These are phyloP conservation scores for Eimeria falciformis DNA, from an alignment of 169 alveolate genomes.

Conservation along the genomic window DNA sequence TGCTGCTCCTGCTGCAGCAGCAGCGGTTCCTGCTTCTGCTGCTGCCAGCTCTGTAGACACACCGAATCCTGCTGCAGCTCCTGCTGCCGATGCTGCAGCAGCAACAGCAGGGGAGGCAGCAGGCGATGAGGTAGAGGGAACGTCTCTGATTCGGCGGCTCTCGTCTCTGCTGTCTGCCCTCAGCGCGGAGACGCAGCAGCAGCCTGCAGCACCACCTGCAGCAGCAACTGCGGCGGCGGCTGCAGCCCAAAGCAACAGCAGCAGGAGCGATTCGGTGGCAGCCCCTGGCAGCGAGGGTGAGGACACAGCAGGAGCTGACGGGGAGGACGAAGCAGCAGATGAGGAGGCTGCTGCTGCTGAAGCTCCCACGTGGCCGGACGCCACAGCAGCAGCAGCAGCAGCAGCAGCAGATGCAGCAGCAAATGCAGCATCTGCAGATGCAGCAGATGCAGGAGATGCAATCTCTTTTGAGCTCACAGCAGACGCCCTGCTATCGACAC, in stretches of 20 bases:
- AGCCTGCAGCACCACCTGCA: slow-evolving; percentile 28
- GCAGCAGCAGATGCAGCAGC: too few species aligned
- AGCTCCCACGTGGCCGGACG: neutral
- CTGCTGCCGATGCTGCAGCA: slow-evolving; percentile 6
- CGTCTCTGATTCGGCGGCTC: slow-evolving; percentile 6
- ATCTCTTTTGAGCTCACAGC: slow-evolving; percentile 14
- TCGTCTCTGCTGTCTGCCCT: neutral
- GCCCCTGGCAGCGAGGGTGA: neutral
- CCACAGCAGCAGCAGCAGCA: neutral
- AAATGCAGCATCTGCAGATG: neutral
- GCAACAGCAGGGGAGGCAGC: neutral
- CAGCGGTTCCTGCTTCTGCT: neutral
- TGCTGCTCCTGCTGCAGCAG: neutral
- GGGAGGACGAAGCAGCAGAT: neutral
- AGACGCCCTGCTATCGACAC: neutral
- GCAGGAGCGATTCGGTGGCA: slow-evolving; percentile 4
- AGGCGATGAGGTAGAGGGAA: neutral
- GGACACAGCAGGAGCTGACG: slow-evolving; percentile 1
- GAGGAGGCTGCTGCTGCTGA: neutral
- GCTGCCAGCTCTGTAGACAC: neutral
- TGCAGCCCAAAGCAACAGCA: neutral
- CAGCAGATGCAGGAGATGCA: neutral
- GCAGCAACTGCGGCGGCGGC: neutral
- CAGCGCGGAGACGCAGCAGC: neutral
- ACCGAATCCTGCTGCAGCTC: neutral